Evolutionary conservation across 352 stramenopile genomes (phyloP), one percentile per base, ranked within the genome.

Genomic region (Phytopythium montanum): DNA sequence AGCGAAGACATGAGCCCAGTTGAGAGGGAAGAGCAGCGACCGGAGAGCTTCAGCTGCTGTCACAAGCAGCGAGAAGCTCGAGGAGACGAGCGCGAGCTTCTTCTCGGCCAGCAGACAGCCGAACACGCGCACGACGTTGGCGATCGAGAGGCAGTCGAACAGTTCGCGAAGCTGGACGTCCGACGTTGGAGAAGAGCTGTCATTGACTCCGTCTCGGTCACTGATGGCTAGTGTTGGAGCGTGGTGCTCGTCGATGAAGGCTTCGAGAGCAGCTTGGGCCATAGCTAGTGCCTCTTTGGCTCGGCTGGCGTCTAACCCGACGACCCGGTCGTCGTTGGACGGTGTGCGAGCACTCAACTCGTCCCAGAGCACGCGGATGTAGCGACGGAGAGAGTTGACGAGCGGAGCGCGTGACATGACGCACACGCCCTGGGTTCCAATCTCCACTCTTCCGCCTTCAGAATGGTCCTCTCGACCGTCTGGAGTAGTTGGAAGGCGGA

Each of bases 1-100:
- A 0, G 83, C 82, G 59, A 89, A 96, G 23, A 92, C 65, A 65
- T 94, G 87, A 61, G 77, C 84, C 87, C 87, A 96, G 0, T 69
- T 50, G 1, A 96, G 69, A 13, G 87, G 87, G 39, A 66, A 54
- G 18, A 94, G 61, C 18, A 95, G 54, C 0, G 64, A 18, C 23
- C 72, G 68, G 4, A 94, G 54, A 1, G 81, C 61, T 39, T 92
- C 82, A 14, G 78, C 69, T 7, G 84, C 80, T 0, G 70, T 75
- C 19, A 89, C 70, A 4, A 94, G 54, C 14, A 90, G 61, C 3
- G 80, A 90, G 53, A 87, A 88, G 29, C 77, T 86, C 0, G 78
- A 87, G 0, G 76, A 72, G 0, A 94, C 78, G 3, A 94, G 62
- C 41, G 92, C 64, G n/a, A 94, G 69, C 54, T 92, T 87, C 54